Conservation (phyloP, 2,329 filamentous ascomycete genomes). For the Exophiala spinifera region DNA sequence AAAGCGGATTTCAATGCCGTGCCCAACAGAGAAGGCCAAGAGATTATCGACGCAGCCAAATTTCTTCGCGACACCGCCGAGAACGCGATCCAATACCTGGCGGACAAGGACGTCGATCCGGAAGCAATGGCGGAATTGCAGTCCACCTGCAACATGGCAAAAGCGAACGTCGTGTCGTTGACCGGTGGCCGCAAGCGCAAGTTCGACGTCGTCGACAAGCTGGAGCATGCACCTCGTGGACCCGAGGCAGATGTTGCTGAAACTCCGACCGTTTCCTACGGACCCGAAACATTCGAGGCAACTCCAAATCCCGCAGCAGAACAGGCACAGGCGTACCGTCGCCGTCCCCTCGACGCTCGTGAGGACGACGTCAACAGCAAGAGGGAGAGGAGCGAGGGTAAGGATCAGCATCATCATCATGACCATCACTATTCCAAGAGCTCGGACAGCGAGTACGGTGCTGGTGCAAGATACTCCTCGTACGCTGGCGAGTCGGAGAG, state of each 20-base stretch:
- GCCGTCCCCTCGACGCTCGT: not conserved
- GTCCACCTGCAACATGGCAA: conserved; percentile 34
- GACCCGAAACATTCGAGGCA: too few species aligned
- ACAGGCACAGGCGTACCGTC: not conserved
- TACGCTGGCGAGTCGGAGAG: not conserved
- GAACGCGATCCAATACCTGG: conserved; percentile 38
- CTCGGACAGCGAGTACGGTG: not conserved
- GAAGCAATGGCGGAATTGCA: conserved; percentile 35
- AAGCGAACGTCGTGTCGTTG: conserved; percentile 36
- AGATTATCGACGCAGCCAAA: conserved; percentile 33
- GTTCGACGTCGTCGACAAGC: conserved; percentile 32
- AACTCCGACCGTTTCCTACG: too few species aligned
- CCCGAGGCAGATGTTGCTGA: not conserved
- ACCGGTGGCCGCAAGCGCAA: conserved; percentile 40
- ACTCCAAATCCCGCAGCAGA: too few species aligned
- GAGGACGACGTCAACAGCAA: too few species aligned
- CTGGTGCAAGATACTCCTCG: not conserved
- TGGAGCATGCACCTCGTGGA: conserved; percentile 11
- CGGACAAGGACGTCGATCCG: conserved; percentile 28
- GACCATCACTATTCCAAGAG: not conserved
- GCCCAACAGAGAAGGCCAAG: conserved; percentile 27
- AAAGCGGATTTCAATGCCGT: conserved; percentile 38
- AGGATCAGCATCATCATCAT: too few species aligned
- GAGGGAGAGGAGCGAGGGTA: too few species aligned
- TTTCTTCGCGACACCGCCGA: conserved; percentile 46